Conservation (phyloP, 2,329 filamentous ascomycete genomes). For the Aspergillus ochraceoroseus region DNA sequence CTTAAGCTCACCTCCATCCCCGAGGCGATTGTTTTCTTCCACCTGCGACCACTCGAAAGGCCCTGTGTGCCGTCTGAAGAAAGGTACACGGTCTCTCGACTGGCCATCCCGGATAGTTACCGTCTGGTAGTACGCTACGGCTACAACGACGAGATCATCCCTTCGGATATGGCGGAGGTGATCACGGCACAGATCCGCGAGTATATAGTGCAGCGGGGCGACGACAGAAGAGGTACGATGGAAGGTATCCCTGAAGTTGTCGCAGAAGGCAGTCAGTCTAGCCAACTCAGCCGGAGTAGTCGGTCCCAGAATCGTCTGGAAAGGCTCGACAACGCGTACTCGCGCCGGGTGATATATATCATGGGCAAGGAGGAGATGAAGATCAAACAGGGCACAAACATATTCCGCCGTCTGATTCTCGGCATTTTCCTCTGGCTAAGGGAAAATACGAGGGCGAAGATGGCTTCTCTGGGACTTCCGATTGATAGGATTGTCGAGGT, state of each 20-base stretch:
- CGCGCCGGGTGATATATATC: slow-evolving; percentile 46
- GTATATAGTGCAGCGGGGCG: slow-evolving; percentile 41
- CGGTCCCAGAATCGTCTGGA: slow-evolving; percentile 1
- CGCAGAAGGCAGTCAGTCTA: slow-evolving; percentile 4
- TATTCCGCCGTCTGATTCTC: slow-evolving; percentile 27
- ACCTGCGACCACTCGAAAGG: slow-evolving; percentile 59
- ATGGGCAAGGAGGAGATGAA: slow-evolving; percentile 41
- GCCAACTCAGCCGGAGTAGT: not conserved
- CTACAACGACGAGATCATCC: slow-evolving; percentile 67
- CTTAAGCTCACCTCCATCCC: slow-evolving; percentile 64
- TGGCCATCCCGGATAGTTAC: slow-evolving; percentile 59
- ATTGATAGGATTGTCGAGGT: slow-evolving; percentile 40
- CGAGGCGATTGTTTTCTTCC: slow-evolving; percentile 68
- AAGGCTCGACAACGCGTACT: slow-evolving; percentile 11
- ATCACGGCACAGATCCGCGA: slow-evolving; percentile 57
- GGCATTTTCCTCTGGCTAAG: slow-evolving; percentile 38
- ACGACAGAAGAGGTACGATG: not conserved
- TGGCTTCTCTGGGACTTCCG: slow-evolving; percentile 36
- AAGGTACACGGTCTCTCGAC: slow-evolving; percentile 40
- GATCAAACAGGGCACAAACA: slow-evolving; percentile 28
- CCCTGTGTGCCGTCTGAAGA: slow-evolving; percentile 53
- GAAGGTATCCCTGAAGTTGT: not conserved
- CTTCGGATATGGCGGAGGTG: slow-evolving; percentile 56
- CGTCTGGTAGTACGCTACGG: slow-evolving; percentile 66
- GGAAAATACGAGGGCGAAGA: slow-evolving; percentile 38